Conservation (phyloP, 2,329 filamentous ascomycete species). For the Lachnellula occidentalis region DNA sequence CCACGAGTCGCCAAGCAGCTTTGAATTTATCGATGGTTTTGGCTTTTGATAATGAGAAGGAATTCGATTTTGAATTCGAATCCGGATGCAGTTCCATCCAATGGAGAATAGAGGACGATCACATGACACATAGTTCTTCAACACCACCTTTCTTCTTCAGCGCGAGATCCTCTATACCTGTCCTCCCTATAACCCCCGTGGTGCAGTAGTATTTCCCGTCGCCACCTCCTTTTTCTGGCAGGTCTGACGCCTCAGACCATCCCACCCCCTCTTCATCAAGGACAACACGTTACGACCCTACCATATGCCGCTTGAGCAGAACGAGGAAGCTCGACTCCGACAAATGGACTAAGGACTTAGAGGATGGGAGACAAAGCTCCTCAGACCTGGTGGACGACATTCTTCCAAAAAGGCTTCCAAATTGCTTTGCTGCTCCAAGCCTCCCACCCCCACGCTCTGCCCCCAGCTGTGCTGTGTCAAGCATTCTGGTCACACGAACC, state of each 20-base stretch:
- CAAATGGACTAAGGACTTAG: neutral
- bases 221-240: neutral
- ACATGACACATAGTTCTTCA: neutral
- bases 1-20: neutral
- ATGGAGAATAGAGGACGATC: no score
- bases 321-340: neutral
- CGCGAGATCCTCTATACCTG: no score
- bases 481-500: conserved; percentile 19
- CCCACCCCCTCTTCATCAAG: neutral
- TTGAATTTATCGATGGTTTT: neutral
- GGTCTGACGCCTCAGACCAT: neutral
- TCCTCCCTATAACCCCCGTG: neutral
- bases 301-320: neutral
- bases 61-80: neutral
- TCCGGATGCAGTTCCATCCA: neutral
- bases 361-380: no score
- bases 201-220: neutral
- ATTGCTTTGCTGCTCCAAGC: conserved; percentile 11
- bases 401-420: conserved; percentile 4
- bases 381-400: neutral
- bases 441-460: conserved; percentile 11
- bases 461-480: conserved; percentile 16
- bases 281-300: neutral
- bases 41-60: neutral
- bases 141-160: neutral